phyloP scores from a whole-genome alignment of 2,329 filamentous ascomycete species.

The Colletotrichum musae region DNA sequence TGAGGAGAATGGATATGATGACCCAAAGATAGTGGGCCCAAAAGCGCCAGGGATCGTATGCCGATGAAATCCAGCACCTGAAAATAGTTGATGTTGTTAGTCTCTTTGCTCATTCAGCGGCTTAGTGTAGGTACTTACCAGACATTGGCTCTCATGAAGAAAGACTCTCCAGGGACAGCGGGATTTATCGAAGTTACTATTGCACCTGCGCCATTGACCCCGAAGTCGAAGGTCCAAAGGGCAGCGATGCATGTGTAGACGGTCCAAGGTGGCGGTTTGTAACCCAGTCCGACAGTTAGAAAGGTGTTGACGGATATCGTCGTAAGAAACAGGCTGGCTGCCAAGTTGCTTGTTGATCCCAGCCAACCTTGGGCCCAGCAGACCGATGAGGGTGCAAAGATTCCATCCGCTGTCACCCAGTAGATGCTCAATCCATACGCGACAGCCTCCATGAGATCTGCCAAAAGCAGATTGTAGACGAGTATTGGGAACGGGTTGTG shows the following conservation, averaged over 20 bases:
- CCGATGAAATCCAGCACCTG: conserved; percentile 73
- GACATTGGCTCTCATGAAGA: conserved; percentile 38
- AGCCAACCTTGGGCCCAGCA: conserved; percentile 72
- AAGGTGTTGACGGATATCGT: conserved; percentile 72
- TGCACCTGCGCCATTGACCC: conserved; percentile 26
- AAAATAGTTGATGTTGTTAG: no score
- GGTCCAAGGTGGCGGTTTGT: conserved; percentile 58
- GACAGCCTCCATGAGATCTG: conserved; percentile 70
- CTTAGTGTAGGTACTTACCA: not conserved
- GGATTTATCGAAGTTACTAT: not conserved
- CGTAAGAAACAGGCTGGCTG: conserved; percentile 70
- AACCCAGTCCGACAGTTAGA: conserved; percentile 65
- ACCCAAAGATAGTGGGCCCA: conserved; percentile 76
- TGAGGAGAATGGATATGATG: conserved; percentile 58
- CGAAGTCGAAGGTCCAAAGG: conserved; percentile 62
- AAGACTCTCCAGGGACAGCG: conserved; percentile 22
- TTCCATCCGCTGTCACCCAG: conserved; percentile 62
- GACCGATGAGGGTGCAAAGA: conserved; percentile 61
- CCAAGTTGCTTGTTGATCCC: conserved; percentile 69
- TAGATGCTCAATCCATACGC: conserved; percentile 70
- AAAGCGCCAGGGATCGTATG: conserved; percentile 66
- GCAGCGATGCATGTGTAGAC: conserved; percentile 60
- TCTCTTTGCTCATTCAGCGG: no score
- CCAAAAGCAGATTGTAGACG: conserved; percentile 71
- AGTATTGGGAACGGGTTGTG: conserved; percentile 72